Base-by-base conservation (phyloP, 2,329 filamentous ascomycete species). In the Conoideocrella luteorostrata region DNA sequence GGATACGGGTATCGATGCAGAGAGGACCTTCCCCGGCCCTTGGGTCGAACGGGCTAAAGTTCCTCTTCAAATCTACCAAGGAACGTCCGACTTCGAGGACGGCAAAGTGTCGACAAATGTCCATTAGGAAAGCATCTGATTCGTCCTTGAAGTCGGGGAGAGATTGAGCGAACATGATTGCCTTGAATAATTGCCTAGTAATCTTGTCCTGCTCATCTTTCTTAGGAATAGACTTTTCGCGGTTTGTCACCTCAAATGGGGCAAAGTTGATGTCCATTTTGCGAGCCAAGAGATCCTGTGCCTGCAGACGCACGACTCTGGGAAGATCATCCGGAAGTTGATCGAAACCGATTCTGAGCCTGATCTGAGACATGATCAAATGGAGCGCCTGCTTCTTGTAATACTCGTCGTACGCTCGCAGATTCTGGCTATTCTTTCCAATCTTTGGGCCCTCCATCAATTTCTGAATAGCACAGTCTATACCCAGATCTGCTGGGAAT, bases 321-420 rank as follows among this genome's bases (percentile, higher is more conserved):
- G 88, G 82, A 50, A 97, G 78, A 51, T 98, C 91, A 7, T 98
- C 93, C 0, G 91, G 91, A 11, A 97, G 71, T 55, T 77, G 84
- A 57, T 98, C 93, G 48, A 81, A 80, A 4, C 93, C 93, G 45
- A 98, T 85, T 43, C 91, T 80, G 24, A 98, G 72, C 68, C 97
- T 98, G 41, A 95, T 72, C 56, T 97, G 90, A 1, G 89, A 78
- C 52, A 85, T 88, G 56, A 98, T 82, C 55, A 97, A 75, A 48
- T 89, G 82, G 52, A 96, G 81, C 0, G 94, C 88, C 64, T 98
- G 89, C 58, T 86, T 86, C 68, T 97, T 97, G 71, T 98, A 95
- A 61, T 87, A 93, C 0, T 71, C 70, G 56, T 97, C 91, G 22
- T 70, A 68, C 28, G 86, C 80, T 52, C 84, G 85, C 24, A 45